A percentile compares a stretch with the other conserved stretches of the same genome.
Conservation (phyloP, 2,329 filamentous ascomycete genomes). For the Clarireedia hainanense region DNA sequence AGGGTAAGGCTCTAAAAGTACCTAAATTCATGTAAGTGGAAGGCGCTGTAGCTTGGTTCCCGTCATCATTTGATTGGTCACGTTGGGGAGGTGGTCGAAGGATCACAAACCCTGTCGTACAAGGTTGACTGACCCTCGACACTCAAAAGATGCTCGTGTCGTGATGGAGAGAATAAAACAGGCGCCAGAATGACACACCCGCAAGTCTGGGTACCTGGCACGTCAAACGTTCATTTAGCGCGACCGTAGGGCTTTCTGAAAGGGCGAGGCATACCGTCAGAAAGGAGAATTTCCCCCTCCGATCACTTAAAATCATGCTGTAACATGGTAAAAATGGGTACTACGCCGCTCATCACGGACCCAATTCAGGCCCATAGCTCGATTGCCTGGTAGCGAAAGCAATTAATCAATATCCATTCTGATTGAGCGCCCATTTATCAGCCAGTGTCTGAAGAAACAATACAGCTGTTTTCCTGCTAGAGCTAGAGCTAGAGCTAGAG, state of each 20-base stretch:
- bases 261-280: constrained; percentile 5
- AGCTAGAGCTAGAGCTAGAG: background rate
- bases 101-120: constrained; percentile 8
- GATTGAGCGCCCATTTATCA: background rate
- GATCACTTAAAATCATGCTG: background rate
- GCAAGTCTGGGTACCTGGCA: constrained; percentile 34
- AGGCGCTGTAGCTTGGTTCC: constrained; percentile 8
- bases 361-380: constrained; percentile 2
- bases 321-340: too few relatives aligned
- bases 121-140: constrained; percentile 1
- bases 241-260: constrained; percentile 8
- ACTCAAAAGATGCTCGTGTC: background rate
- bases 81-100: constrained; percentile 3
- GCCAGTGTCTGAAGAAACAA: background rate
- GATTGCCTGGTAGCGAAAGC: background rate
- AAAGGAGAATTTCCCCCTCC: constrained; percentile 6
- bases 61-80: constrained; percentile 10
- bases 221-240: constrained; percentile 9
- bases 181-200: constrained; percentile 9
- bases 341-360: constrained; percentile 8
- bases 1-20: constrained; percentile 24
- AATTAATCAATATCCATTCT: constrained; percentile 3
- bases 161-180: constrained; percentile 9
- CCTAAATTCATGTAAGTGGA: constrained; percentile 8
- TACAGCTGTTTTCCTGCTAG: background rate